Evolutionary conservation across 208 protist species (phyloP).

Genomic region (Trypanosoma avium): DNA sequence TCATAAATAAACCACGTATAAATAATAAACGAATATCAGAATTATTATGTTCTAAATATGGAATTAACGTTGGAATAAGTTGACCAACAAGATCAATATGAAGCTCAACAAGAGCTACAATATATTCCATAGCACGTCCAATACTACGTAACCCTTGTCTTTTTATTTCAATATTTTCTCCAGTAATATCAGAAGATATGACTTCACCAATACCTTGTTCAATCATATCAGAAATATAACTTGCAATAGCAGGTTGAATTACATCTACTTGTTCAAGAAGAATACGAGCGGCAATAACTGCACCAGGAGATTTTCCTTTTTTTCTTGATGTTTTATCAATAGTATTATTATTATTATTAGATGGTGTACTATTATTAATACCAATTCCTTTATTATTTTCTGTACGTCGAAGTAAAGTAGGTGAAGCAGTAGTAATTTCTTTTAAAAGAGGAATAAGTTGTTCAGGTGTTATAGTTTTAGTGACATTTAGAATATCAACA

Average conservation of each 20-base stretch:
- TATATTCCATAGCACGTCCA: constrained; percentile 37
- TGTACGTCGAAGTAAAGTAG: constrained; percentile 22
- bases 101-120: constrained; percentile 53
- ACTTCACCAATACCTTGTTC: constrained; percentile 41
- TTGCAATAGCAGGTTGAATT: constrained; percentile 47
- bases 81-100: constrained; percentile 42
- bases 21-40: constrained; percentile 55
- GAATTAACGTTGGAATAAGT: constrained; percentile 36
- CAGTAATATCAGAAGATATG: constrained; percentile 22
- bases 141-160: constrained; percentile 26
- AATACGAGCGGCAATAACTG: constrained; percentile 51
- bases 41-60: constrained; percentile 42
- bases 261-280: constrained; percentile 44
- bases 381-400: constrained; percentile 1
- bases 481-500: constrained; percentile 45
- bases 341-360: constrained; percentile 1
- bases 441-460: constrained; percentile 54
- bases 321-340: not conserved
- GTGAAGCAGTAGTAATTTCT: constrained; percentile 39
- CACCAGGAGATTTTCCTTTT: constrained; percentile 21
- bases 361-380: not conserved
- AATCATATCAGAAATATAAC: constrained; percentile 36
- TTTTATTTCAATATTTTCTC: constrained; percentile 13
- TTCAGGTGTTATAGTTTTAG: constrained; percentile 37
- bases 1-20: constrained; percentile 47